Conservation (phyloP, 2,329 filamentous ascomycete genomes). For the Nemania diffusa region DNA sequence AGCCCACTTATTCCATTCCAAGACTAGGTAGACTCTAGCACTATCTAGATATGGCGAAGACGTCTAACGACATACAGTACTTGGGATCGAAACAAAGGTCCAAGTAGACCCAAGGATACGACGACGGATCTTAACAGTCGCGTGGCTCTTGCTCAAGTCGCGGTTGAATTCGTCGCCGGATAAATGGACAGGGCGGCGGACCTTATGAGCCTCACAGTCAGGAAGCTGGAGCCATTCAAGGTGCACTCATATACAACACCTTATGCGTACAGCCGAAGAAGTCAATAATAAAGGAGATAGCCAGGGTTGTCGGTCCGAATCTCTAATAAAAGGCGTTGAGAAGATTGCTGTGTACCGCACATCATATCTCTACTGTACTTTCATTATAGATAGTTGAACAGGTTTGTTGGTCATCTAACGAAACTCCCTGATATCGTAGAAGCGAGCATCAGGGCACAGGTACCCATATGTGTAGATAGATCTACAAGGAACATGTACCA, state of each 20-base stretch:
- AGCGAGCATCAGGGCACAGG: not conserved
- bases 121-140: conserved; percentile 14
- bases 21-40: not conserved
- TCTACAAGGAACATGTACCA: conserved; percentile 2
- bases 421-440: not conserved
- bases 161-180: conserved; percentile 28
- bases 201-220: conserved; percentile 5
- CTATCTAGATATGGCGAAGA: conserved; percentile 15
- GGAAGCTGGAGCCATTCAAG: not conserved
- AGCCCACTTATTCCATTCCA: not conserved
- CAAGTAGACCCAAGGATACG: conserved; percentile 7
- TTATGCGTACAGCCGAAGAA: conserved; percentile 10
- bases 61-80: not conserved
- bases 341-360: conserved; percentile 2
- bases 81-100: not conserved
- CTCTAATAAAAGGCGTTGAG: conserved; percentile 22
- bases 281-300: conserved; percentile 10
- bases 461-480: not conserved
- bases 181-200: conserved; percentile 27
- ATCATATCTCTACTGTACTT: conserved; percentile 3
- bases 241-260: not conserved
- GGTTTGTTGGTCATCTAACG: not conserved
- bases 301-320: conserved; percentile 42
- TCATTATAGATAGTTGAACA: not conserved
- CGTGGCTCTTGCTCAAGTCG: conserved; percentile 16